phyloP scores from a whole-genome alignment of 345 rosid genomes.

The Hibiscus tridactylites region DNA sequence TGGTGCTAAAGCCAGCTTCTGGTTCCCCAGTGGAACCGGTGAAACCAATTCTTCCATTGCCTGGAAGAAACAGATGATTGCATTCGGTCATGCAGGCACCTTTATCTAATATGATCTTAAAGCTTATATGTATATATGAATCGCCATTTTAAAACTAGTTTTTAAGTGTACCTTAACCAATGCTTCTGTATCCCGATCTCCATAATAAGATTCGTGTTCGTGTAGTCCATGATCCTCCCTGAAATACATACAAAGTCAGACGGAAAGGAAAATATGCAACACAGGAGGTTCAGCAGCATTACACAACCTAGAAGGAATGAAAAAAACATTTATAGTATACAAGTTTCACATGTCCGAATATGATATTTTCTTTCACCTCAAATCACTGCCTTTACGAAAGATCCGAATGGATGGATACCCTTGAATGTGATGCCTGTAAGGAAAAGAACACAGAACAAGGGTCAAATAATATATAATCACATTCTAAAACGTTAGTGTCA shows the following conservation, averaged over 20 bases:
- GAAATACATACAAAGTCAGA: conserved; percentile 17
- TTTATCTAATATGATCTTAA: neutral
- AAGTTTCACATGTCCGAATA: neutral
- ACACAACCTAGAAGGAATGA: neutral
- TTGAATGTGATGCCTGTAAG: conserved; percentile 80
- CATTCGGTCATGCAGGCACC: neutral
- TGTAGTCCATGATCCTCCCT: conserved; percentile 89
- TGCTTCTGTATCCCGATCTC: conserved; percentile 90
- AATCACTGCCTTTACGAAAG: conserved; percentile 89
- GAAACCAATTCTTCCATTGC: conserved; percentile 65
- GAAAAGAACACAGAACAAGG: conserved; percentile 4
- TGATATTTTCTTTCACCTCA: conserved; percentile 36
- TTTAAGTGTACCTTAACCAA: conserved; percentile 59
- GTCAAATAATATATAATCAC: neutral
- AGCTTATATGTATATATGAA: neutral
- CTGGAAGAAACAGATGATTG: conserved; percentile 33
- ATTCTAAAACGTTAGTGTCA: conserved; percentile 8
- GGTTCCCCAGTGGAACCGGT: conserved; percentile 49
- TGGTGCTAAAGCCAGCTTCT: conserved; percentile 58
- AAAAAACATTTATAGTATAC: neutral
- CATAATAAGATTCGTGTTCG: conserved; percentile 96
- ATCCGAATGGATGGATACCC: conserved; percentile 98
- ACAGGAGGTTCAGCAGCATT: neutral
- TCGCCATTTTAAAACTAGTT: conserved; percentile 14
- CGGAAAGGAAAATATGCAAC: neutral